Conservation (phyloP, 2,329 filamentous ascomycete genomes). For the Fusarium luffae region DNA sequence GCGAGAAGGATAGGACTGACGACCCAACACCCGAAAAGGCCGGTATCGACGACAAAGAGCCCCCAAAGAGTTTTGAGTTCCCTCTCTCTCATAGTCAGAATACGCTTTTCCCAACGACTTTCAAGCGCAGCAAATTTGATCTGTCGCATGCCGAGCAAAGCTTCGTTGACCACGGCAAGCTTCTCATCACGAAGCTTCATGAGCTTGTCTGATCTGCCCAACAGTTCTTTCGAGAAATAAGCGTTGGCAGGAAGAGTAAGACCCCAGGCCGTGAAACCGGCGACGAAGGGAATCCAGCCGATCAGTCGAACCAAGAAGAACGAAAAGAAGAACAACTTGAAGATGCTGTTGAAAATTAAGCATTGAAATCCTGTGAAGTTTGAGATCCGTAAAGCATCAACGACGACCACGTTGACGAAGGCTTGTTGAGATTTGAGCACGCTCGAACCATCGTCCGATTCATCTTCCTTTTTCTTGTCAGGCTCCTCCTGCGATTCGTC, state of each 20-base stretch:
- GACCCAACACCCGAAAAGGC: conserved; percentile 75
- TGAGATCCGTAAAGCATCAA: conserved; percentile 76
- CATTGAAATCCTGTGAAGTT: conserved; percentile 76
- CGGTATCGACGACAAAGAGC: conserved; percentile 72
- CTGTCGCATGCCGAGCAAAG: conserved; percentile 81
- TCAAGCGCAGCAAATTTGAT: conserved; percentile 87
- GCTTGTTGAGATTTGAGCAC: conserved; percentile 68
- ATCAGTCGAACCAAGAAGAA: conserved; percentile 74
- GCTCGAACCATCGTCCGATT: conserved; percentile 51
- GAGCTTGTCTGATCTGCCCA: conserved; percentile 71
- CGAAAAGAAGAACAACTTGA: conserved; percentile 74
- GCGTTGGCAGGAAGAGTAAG: conserved; percentile 76
- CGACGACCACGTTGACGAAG: conserved; percentile 82
- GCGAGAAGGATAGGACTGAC: conserved; percentile 79
- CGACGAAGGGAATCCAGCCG: conserved; percentile 75
- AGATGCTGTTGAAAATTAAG: conserved; percentile 69
- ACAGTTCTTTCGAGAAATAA: conserved; percentile 72
- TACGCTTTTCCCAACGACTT: conserved; percentile 77
- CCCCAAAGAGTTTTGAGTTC: conserved; percentile 76
- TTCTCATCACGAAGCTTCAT: conserved; percentile 84
- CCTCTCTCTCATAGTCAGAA: conserved; percentile 68
- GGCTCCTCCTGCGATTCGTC: conserved; percentile 49
- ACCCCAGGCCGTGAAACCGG: conserved; percentile 72
- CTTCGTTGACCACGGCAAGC: conserved; percentile 79
- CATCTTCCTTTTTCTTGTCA: conserved; percentile 64